Percentiles rank a stretch among this genome's conserved stretches.
Conservation (phyloP, 805 yeast genomes). For the Monosporozyma yasuniensis region DNA sequence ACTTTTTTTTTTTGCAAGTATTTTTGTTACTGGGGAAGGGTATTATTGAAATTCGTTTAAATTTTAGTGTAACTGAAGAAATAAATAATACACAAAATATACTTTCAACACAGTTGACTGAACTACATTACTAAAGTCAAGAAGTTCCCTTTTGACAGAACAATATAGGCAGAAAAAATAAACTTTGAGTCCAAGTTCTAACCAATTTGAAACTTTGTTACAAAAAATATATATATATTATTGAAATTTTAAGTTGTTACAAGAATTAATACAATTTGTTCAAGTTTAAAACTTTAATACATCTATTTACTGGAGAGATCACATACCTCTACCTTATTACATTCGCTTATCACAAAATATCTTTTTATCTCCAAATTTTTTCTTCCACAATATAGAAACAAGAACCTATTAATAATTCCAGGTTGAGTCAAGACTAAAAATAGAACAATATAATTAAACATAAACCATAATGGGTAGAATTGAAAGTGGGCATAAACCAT, state of each 20-base stretch:
- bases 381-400: neutral
- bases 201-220: neutral
- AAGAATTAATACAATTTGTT: neutral
- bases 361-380: neutral
- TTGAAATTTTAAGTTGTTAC: neutral
- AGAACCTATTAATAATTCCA: neutral
- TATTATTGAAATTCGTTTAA: neutral
- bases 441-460: neutral
- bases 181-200: neutral
- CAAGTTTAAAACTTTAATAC: neutral
- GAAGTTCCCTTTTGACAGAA: no score
- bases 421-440: neutral
- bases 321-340: neutral
- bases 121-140: no score
- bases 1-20: neutral
- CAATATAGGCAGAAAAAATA: no score
- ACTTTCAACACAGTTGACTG: no score
- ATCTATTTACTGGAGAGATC: neutral
- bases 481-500: constrained; percentile 3
- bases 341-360: neutral
- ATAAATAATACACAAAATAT: no score
- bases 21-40: neutral
- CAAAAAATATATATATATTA: neutral
- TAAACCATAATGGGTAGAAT: constrained; percentile 3
- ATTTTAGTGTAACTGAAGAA: neutral